Percentiles rank a stretch among this genome's conserved stretches.
phyloP scores from a whole-genome alignment of 176 grass and related monocot species.

The Aegilops sharonensis region DNA sequence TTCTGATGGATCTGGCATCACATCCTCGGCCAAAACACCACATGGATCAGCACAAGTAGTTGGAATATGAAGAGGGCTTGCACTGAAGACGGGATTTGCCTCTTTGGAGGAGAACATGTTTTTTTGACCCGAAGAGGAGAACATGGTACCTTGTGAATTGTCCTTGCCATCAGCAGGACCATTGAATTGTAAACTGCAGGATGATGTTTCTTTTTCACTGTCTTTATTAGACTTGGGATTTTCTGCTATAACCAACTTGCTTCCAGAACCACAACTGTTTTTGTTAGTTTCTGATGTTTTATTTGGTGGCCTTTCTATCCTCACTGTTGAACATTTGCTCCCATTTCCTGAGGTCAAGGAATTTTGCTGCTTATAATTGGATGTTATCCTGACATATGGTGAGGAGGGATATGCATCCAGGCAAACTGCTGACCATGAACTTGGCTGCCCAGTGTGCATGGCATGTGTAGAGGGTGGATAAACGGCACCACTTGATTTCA shows the following conservation, averaged over 20 bases:
- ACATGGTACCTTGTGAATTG: not conserved
- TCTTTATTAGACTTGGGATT: conserved; percentile 16
- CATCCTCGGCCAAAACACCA: conserved; percentile 26
- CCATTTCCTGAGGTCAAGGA: not conserved
- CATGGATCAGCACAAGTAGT: conserved; percentile 11
- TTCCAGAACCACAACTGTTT: not conserved
- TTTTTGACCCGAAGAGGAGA: not conserved
- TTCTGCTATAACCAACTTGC: conserved; percentile 17
- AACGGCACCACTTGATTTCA: not conserved
- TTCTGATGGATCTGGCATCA: conserved; percentile 46
- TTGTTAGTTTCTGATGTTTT: conserved; percentile 22
- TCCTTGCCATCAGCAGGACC: not conserved
- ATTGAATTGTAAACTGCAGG: not conserved
- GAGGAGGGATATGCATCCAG: conserved; percentile 11
- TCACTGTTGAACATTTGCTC: conserved; percentile 26
- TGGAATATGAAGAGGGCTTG: conserved; percentile 30
- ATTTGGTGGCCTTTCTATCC: conserved; percentile 36
- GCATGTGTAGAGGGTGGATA: conserved; percentile 8
- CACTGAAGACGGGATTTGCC: not conserved
- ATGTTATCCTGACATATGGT: not conserved
- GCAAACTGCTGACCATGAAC: not conserved
- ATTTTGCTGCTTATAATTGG: conserved; percentile 16
- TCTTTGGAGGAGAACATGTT: conserved; percentile 13
- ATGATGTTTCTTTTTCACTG: not conserved
- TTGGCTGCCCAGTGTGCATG: conserved; percentile 5